A percentile compares a stretch with the other conserved stretches of the same genome.
phyloP scores from a whole-genome alignment of 31 red algal species.

The Porphyra umbilicalis region DNA sequence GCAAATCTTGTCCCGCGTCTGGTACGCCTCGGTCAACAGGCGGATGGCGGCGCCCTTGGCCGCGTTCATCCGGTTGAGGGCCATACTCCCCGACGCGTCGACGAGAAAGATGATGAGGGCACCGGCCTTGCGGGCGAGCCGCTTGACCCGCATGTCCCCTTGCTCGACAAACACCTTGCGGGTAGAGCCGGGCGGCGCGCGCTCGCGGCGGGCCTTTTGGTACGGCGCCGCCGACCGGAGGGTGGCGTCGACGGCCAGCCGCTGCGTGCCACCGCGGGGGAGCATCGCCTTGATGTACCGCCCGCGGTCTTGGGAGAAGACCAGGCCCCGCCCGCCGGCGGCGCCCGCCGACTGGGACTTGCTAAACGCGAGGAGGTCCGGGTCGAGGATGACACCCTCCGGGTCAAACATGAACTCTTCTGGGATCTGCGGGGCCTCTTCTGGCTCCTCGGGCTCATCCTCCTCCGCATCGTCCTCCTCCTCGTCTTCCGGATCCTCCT shows the following conservation, averaged over 20 bases:
- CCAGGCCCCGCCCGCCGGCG: constrained; percentile 71
- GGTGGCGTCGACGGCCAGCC: constrained; percentile 86
- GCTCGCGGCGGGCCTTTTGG: constrained; percentile 61
- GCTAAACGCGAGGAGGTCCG: constrained; percentile 70
- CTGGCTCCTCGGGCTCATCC: constrained; percentile 58
- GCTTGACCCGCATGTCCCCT: constrained; percentile 84
- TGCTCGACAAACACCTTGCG: constrained; percentile 83
- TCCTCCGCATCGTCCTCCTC: constrained; percentile 46
- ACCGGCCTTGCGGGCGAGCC: constrained; percentile 86
- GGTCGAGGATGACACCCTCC: constrained; percentile 86
- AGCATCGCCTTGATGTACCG: constrained; percentile 95
- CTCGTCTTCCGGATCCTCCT: constrained; percentile 50
- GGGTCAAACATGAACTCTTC: constrained; percentile 98
- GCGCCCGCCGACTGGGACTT: constrained; percentile 72
- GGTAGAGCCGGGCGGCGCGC: constrained; percentile 1
- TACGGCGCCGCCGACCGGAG: constrained; percentile 86
- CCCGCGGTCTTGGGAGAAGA: constrained; percentile 89
- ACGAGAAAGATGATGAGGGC: constrained; percentile 89
- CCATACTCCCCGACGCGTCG: constrained; percentile 96
- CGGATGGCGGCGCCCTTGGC: constrained; percentile 94
- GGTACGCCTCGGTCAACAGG: constrained; percentile 88
- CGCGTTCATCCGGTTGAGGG: constrained; percentile 91
- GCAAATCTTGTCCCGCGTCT: constrained; percentile 79
- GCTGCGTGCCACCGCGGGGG: constrained; percentile 57
- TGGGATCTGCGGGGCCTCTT: constrained; percentile 71